phyloP scores from a whole-genome alignment of 1,284 basidiomycete species.

The Acaromyces ingoldii region DNA sequence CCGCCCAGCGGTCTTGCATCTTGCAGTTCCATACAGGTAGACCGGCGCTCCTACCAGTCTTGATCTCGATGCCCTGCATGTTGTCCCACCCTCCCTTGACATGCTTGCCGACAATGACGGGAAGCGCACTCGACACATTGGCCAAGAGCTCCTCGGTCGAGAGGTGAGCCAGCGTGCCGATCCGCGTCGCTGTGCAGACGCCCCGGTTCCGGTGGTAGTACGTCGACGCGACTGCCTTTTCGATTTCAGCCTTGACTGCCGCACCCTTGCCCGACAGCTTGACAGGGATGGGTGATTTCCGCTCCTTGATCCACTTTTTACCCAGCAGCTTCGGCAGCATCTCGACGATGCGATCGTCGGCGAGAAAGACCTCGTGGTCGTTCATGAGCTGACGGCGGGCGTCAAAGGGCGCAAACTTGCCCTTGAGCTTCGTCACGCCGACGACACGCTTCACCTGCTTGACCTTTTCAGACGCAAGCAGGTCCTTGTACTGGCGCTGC shows the following conservation, averaged over 20 bases:
- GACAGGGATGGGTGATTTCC: slow-evolving; percentile 94
- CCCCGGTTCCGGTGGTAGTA: slow-evolving; percentile 69
- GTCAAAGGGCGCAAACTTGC: slow-evolving; percentile 63
- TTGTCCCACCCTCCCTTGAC: slow-evolving; percentile 82
- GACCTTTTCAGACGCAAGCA: slow-evolving; percentile 70
- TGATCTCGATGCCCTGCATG: slow-evolving; percentile 82
- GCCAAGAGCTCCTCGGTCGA: slow-evolving; percentile 67
- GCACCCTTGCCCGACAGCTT: slow-evolving; percentile 71
- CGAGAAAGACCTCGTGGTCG: slow-evolving; percentile 86
- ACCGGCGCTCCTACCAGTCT: slow-evolving; percentile 77
- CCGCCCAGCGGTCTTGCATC: slow-evolving; percentile 53
- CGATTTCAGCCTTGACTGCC: slow-evolving; percentile 76
- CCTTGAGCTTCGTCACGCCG: slow-evolving; percentile 59
- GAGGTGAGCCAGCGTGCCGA: slow-evolving; percentile 68
- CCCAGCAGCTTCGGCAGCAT: slow-evolving; percentile 81
- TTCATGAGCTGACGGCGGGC: slow-evolving; percentile 76
- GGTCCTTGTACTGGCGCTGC: slow-evolving; percentile 90
- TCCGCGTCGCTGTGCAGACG: slow-evolving; percentile 64
- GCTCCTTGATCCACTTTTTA: slow-evolving; percentile 79
- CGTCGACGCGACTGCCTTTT: slow-evolving; percentile 81
- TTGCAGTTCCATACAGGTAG: slow-evolving; percentile 82
- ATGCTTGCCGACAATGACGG: slow-evolving; percentile 62
- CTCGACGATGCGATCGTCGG: slow-evolving; percentile 83
- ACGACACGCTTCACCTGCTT: slow-evolving; percentile 89
- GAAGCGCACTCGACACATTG: slow-evolving; percentile 75